Evolutionary conservation across 768 basidiomycete genomes (phyloP).

Genomic region (Pleurotus eryngii): DNA sequence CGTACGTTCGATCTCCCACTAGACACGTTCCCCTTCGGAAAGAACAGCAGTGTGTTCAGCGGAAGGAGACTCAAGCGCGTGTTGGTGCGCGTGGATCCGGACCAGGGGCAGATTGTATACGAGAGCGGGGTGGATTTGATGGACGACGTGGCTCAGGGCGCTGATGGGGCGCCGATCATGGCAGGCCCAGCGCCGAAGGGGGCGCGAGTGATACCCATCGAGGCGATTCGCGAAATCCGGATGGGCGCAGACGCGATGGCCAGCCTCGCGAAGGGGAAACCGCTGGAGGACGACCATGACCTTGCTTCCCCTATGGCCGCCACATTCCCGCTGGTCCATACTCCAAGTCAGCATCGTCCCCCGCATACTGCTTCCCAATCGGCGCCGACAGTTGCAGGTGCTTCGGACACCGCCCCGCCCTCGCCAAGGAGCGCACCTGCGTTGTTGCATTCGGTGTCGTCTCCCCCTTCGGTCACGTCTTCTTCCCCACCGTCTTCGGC

Average conservation of each 20-base stretch:
- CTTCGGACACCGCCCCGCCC: not conserved
- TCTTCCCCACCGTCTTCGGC: not conserved
- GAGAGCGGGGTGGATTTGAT: conserved; percentile 42
- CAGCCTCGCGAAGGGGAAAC: not conserved
- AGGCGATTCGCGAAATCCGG: conserved; percentile 84
- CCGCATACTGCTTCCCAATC: not conserved
- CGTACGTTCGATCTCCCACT: not conserved
- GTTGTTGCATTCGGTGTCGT: not conserved
- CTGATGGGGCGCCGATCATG: conserved; percentile 1
- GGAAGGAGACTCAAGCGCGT: conserved; percentile 58
- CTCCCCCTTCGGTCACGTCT: not conserved
- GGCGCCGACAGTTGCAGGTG: not conserved
- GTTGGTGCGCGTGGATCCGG: conserved; percentile 68
- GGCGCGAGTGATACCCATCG: conserved; percentile 65
- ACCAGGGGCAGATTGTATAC: conserved; percentile 73
- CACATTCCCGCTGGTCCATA: not conserved
- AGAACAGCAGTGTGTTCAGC: not conserved
- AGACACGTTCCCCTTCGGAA: not conserved
- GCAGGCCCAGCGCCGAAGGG: conserved; percentile 7
- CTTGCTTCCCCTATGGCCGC: not conserved
- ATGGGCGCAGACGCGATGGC: conserved; percentile 55
- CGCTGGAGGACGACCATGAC: not conserved
- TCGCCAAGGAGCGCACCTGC: not conserved
- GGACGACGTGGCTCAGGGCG: conserved; percentile 55
- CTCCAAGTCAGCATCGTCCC: no score